Conservation (phyloP, 2,329 filamentous ascomycete genomes). For the Sarocladium kiliense region DNA sequence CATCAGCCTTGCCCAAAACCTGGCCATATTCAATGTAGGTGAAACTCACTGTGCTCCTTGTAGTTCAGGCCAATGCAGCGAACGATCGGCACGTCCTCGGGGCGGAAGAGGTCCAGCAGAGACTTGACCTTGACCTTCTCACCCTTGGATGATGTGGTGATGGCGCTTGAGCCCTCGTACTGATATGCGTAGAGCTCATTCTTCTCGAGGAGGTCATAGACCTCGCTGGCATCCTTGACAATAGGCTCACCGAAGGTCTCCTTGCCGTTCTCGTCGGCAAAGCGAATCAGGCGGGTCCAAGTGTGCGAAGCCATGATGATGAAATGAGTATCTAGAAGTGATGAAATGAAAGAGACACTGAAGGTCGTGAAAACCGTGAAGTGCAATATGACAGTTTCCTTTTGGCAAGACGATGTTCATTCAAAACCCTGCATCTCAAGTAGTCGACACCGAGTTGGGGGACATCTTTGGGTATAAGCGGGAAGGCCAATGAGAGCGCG, state of each 20-base stretch:
- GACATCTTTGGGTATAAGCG: not conserved
- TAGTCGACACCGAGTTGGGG: not conserved
- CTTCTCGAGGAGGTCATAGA: slow-evolving; percentile 20
- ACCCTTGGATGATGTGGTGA: slow-evolving; percentile 18
- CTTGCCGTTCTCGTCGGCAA: slow-evolving; percentile 25
- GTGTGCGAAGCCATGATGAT: not conserved
- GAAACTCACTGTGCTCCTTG: slow-evolving; percentile 27
- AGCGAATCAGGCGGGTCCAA: slow-evolving; percentile 29
- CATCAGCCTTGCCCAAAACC: no score
- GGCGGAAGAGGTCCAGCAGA: slow-evolving; percentile 23
- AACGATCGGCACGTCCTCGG: slow-evolving; percentile 28
- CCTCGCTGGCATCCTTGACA: slow-evolving; percentile 20
- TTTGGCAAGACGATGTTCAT: not conserved
- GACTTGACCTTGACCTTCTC: slow-evolving; percentile 25
- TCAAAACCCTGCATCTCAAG: not conserved
- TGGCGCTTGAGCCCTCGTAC: slow-evolving; percentile 22
- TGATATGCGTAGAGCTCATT: slow-evolving; percentile 23
- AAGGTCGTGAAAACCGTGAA: no score
- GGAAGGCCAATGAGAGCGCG: slow-evolving; percentile 14
- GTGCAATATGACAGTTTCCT: no score
- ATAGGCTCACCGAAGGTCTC: slow-evolving; percentile 28
- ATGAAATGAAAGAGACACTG: slow-evolving; percentile 3
- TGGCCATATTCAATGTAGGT: not conserved
- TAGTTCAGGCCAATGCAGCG: slow-evolving; percentile 32
- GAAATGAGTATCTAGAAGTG: slow-evolving; percentile 10